Evolutionary conservation across 2,329 filamentous ascomycete species (phyloP), one percentile per base, ranked within the genome.

Genomic region (Neopestalotiopsis sp.): DNA sequence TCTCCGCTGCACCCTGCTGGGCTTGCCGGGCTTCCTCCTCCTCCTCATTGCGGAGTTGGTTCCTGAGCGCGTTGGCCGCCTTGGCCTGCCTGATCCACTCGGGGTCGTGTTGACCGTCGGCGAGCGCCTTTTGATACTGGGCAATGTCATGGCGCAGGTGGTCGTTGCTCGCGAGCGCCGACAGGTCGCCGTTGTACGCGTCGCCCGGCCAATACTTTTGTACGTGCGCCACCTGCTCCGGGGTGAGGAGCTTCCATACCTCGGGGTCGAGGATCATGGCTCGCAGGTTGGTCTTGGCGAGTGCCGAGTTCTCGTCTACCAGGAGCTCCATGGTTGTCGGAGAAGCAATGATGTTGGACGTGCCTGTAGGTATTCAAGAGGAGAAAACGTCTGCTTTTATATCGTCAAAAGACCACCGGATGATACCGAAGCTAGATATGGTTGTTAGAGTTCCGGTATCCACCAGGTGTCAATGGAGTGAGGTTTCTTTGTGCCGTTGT

Each of bases 91-190:
- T 10, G 32, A 67, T 52, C 66, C 66, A 67, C 28, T 62, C 38
- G 34, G 45, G 10, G 24, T 67, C 58, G 58, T 67, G 66, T 38
- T 52, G 30, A 7, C 66, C 66, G 17, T 28, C 57, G 12, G 56
- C 12, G 1, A 67, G 66, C 13, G 20, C 59, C 58, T 62, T 58
- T 57, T 61, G 66, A 58, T 67, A 67, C 59, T 63, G n/a, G 24
- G 66, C 58, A 52, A 58, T 45, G 66, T 67, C 66, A 30, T 49
- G 28, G 28, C 66, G 66, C 13, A 67, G 45, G 34, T 67, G 20
- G 38, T 67, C 52, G 28, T 67, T 67, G 57, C 32, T 62, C 6
- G 38, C 40, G 20, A 67, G 57, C 52, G 28, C 32, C n/a, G 45
- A 32, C 9, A 67, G 34, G 59, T 67, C 66, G 30, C 20, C 34